phyloP scores from a whole-genome alignment of 2,329 filamentous ascomycete genomes.

The Paradendryphiella salina region DNA sequence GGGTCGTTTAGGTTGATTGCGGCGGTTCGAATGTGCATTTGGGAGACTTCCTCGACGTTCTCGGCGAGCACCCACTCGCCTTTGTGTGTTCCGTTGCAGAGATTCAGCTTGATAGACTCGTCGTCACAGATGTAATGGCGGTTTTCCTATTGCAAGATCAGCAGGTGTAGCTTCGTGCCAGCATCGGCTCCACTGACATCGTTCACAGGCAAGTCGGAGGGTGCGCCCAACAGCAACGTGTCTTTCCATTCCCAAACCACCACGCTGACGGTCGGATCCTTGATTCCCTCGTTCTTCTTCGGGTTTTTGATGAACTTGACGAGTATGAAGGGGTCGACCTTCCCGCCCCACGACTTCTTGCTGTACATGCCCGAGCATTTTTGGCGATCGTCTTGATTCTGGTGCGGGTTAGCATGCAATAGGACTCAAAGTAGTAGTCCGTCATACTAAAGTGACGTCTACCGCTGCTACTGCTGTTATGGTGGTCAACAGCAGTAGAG shows the following conservation, averaged over 20 bases:
- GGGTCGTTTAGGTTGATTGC: slow-evolving; percentile 81
- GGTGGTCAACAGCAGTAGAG: slow-evolving; percentile 41
- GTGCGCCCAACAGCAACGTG: slow-evolving; percentile 73
- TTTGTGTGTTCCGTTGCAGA: slow-evolving; percentile 76
- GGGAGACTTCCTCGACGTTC: slow-evolving; percentile 73
- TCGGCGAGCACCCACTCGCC: slow-evolving; percentile 81
- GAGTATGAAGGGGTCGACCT: slow-evolving; percentile 84
- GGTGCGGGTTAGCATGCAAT: slow-evolving; percentile 1
- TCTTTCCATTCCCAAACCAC: slow-evolving; percentile 96
- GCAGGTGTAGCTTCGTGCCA: slow-evolving; percentile 7
- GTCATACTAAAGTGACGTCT: slow-evolving; percentile 37
- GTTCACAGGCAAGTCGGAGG: slow-evolving; percentile 40
- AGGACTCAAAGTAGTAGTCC: neutral
- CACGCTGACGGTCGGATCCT: slow-evolving; percentile 77
- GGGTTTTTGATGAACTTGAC: slow-evolving; percentile 70
- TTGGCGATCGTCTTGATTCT: slow-evolving; percentile 81
- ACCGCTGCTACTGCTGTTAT: slow-evolving; percentile 43
- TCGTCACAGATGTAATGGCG: slow-evolving; percentile 76
- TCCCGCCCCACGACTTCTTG: slow-evolving; percentile 82
- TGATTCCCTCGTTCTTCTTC: slow-evolving; percentile 58
- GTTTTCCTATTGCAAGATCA: slow-evolving; percentile 43
- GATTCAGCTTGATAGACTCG: slow-evolving; percentile 66
- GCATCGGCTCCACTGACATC: slow-evolving; percentile 26
- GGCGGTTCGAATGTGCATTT: slow-evolving; percentile 73
- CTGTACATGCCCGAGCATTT: slow-evolving; percentile 95